These are phyloP conservation scores for Metschnikowia picachoensis DNA, from an alignment of 805 yeast species.

Conservation along the genomic window DNA sequence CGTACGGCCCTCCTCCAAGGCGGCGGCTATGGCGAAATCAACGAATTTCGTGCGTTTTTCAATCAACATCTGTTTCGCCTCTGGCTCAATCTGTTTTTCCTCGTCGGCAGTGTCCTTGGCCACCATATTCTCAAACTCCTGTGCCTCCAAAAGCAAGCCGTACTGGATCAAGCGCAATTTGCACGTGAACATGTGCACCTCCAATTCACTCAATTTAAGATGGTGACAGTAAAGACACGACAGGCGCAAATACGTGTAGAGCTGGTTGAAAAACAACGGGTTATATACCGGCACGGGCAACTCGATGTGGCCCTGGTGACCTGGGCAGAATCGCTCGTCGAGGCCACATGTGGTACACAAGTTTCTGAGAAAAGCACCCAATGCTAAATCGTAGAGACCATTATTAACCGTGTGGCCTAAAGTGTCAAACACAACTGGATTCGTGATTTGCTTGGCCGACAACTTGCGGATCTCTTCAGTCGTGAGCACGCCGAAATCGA, in stretches of 20 bases:
- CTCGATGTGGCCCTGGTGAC: slow-evolving; percentile 97
- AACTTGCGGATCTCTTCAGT: slow-evolving; percentile 78
- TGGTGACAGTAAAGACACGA: slow-evolving; percentile 88
- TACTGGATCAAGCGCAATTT: slow-evolving; percentile 79
- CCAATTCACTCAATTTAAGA: slow-evolving; percentile 66
- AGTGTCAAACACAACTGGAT: slow-evolving; percentile 93
- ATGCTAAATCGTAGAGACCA: slow-evolving; percentile 90
- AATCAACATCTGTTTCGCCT: slow-evolving; percentile 43
- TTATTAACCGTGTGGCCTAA: slow-evolving; percentile 93
- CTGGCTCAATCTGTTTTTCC: slow-evolving; percentile 32
- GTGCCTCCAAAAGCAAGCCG: slow-evolving; percentile 78
- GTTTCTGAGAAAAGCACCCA: slow-evolving; percentile 89
- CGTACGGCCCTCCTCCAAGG: slow-evolving; percentile 73
- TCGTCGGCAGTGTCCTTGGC: slow-evolving; percentile 36
- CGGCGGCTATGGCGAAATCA: slow-evolving; percentile 62
- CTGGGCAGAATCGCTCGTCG: slow-evolving; percentile 93
- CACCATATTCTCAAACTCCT: slow-evolving; percentile 62
- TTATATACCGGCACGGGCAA: slow-evolving; percentile 94
- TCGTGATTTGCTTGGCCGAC: slow-evolving; percentile 93
- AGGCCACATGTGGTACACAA: slow-evolving; percentile 94
- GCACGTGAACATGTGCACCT: slow-evolving; percentile 73
- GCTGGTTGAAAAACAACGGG: slow-evolving; percentile 89
- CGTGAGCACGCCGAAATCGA: slow-evolving; percentile 84
- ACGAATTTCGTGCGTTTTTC: slow-evolving; percentile 68
- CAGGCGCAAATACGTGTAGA: slow-evolving; percentile 78